Evolutionary conservation across 257 asterid species (phyloP).

Genomic region (Nicotiana undulata): DNA sequence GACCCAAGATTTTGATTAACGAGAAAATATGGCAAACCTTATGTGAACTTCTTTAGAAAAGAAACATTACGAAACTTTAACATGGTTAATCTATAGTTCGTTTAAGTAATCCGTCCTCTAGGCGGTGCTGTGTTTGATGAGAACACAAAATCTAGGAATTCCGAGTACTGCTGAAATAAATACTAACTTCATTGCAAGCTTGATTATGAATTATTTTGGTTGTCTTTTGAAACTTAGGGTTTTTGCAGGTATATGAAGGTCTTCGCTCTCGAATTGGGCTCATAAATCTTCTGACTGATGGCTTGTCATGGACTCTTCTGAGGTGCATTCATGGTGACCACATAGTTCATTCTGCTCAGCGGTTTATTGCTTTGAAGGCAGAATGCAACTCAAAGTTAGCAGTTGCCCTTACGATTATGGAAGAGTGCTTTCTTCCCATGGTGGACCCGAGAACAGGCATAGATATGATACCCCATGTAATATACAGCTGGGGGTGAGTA

Average conservation of each 20-base stretch:
- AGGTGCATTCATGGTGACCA: conserved; percentile 80
- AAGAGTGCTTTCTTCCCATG: conserved; percentile 98
- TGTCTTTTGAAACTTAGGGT: neutral
- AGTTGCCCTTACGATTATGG: conserved; percentile 92
- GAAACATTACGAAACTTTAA: neutral
- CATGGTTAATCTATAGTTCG: neutral
- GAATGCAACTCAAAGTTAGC: conserved; percentile 97
- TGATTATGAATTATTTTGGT: neutral
- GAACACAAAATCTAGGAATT: neutral
- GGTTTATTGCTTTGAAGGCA: conserved; percentile 61
- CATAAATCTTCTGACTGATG: conserved; percentile 52
- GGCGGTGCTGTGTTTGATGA: neutral
- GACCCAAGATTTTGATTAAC: neutral
- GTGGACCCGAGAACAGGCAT: conserved; percentile 91
- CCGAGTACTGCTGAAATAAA: neutral
- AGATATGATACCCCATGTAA: conserved; percentile 96
- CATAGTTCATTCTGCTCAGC: conserved; percentile 53
- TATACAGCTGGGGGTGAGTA: conserved; percentile 93
- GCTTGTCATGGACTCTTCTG: conserved; percentile 74
- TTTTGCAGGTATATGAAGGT: conserved; percentile 62
- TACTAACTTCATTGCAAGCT: neutral
- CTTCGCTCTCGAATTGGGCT: conserved; percentile 69
- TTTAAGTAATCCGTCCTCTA: neutral
- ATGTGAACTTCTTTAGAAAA: neutral
- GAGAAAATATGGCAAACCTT: neutral